Conservation (phyloP, 352 stramenopile species). For the Phytophthora tentaculata region DNA sequence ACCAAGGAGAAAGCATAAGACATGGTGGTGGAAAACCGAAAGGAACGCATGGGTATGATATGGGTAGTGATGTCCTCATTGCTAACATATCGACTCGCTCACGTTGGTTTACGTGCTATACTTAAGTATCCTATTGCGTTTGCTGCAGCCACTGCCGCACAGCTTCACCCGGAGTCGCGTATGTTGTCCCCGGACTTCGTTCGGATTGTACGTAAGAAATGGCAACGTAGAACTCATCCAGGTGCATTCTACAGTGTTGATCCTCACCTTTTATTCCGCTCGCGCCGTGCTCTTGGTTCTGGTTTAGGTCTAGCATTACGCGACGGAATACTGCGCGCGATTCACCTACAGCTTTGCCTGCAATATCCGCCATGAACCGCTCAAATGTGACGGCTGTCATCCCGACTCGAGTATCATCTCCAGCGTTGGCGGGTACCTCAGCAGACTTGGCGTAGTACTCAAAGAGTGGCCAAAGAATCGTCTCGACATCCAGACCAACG, state of each 20-base stretch:
- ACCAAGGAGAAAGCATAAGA: slow-evolving; percentile 7
- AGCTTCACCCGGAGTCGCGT: slow-evolving; percentile 60
- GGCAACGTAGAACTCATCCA: slow-evolving; percentile 79
- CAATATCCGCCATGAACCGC: slow-evolving; percentile 78
- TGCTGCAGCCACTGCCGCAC: slow-evolving; percentile 79
- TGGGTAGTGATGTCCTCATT: slow-evolving; percentile 27
- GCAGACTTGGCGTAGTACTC: slow-evolving; percentile 68
- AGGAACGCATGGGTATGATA: background rate
- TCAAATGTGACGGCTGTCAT: slow-evolving; percentile 62
- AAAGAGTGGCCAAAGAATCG: slow-evolving; percentile 80
- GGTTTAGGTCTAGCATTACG: slow-evolving; percentile 44
- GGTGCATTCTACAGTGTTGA: slow-evolving; percentile 45
- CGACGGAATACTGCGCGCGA: slow-evolving; percentile 53
- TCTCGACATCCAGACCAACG: slow-evolving; percentile 72
- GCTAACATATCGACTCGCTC: slow-evolving; percentile 26
- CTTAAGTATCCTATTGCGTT: slow-evolving; percentile 57
- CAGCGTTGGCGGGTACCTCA: slow-evolving; percentile 4
- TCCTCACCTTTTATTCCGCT: slow-evolving; percentile 17
- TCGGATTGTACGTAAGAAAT: slow-evolving; percentile 66
- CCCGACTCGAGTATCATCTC: slow-evolving; percentile 43
- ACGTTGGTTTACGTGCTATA: slow-evolving; percentile 19
- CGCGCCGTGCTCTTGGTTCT: slow-evolving; percentile 8
- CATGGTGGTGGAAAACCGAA: background rate
- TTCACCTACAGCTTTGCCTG: slow-evolving; percentile 32
- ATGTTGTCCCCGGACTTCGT: slow-evolving; percentile 35